A percentile compares a stretch with the other conserved stretches of the same genome.
These are phyloP conservation scores for Aspergillus nidulans DNA, from an alignment of 495 filamentous ascomycete species.

Conservation along the genomic window DNA sequence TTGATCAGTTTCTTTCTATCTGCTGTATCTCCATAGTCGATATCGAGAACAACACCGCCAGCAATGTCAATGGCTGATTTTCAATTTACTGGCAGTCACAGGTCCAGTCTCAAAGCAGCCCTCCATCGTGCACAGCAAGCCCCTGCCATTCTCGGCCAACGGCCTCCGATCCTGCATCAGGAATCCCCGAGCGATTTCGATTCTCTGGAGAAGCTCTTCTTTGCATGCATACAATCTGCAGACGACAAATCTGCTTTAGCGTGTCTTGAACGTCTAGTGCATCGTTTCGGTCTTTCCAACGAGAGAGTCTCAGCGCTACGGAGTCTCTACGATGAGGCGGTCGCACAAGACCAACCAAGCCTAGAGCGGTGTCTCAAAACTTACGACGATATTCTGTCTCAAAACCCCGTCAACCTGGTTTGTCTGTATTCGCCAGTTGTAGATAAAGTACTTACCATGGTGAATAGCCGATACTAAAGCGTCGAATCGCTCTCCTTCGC, in stretches of 20 bases:
- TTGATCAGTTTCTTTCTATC: neutral
- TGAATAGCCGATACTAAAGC: conserved; percentile 74
- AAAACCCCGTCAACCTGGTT: conserved; percentile 79
- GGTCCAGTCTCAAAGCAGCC: conserved; percentile 46
- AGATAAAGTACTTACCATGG: conserved; percentile 8
- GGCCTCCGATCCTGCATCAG: conserved; percentile 45
- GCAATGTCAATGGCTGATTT: neutral
- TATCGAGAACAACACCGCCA: neutral
- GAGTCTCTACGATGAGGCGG: conserved; percentile 83
- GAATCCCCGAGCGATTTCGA: conserved; percentile 77
- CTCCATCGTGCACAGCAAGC: conserved; percentile 76
- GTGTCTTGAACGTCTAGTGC: conserved; percentile 68
- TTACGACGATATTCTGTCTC: conserved; percentile 70
- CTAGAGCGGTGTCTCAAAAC: conserved; percentile 65
- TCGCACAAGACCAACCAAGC: conserved; percentile 56
- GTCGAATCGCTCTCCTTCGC: conserved; percentile 73
- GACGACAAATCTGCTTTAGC: conserved; percentile 71
- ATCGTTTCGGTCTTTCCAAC: conserved; percentile 76
- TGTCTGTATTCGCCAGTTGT: conserved; percentile 21
- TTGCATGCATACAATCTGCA: conserved; percentile 79
- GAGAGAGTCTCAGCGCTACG: conserved; percentile 76
- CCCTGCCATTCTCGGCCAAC: conserved; percentile 56
- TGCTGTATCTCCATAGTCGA: neutral
- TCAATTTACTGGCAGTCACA: conserved; percentile 16
- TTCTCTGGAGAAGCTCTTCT: conserved; percentile 76